A percentile compares a stretch with the other conserved stretches of the same genome.
phyloP scores from a whole-genome alignment of 148 eudicot species.

The Gaultheria prostrata region DNA sequence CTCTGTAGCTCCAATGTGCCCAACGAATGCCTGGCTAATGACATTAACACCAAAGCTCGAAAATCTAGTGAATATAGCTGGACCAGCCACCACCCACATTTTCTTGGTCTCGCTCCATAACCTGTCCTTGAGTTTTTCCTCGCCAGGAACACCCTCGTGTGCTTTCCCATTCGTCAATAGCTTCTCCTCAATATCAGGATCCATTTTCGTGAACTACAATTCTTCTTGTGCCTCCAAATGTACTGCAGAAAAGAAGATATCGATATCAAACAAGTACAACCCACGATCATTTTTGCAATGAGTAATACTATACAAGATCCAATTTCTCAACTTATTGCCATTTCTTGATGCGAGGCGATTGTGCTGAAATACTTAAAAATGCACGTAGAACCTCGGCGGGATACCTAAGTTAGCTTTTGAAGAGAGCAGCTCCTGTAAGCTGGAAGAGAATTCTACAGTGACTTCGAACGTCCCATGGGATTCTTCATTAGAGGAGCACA shows the following conservation, averaged over 20 bases:
- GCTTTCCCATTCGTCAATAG: not conserved
- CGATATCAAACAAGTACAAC: not conserved
- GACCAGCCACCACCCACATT: slow-evolving; percentile 43
- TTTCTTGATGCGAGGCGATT: too few relatives aligned
- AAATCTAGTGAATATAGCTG: slow-evolving; percentile 38
- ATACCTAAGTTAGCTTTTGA: too few relatives aligned
- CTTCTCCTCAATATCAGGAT: slow-evolving; percentile 6
- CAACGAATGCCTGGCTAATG: slow-evolving; percentile 41
- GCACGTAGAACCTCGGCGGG: too few relatives aligned
- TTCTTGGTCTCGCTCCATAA: slow-evolving; percentile 37
- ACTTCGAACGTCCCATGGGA: too few relatives aligned
- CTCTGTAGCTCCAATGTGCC: slow-evolving; percentile 41
- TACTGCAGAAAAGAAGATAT: not conserved
- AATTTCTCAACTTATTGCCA: too few relatives aligned
- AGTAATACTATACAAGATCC: too few relatives aligned
- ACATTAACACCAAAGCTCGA: slow-evolving; percentile 35
- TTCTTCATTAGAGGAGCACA: too few relatives aligned
- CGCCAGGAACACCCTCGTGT: not conserved
- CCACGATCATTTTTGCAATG: not conserved
- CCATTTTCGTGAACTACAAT: not conserved
- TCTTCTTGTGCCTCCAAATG: not conserved
- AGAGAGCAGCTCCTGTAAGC: too few relatives aligned
- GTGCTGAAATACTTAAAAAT: too few relatives aligned
- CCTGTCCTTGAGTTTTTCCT: slow-evolving; percentile 21
- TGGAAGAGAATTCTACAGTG: too few relatives aligned